Percentiles rank a stretch among this genome's conserved stretches.
phyloP scores from a whole-genome alignment of 805 yeast species.

The Lipomyces yamadae region DNA sequence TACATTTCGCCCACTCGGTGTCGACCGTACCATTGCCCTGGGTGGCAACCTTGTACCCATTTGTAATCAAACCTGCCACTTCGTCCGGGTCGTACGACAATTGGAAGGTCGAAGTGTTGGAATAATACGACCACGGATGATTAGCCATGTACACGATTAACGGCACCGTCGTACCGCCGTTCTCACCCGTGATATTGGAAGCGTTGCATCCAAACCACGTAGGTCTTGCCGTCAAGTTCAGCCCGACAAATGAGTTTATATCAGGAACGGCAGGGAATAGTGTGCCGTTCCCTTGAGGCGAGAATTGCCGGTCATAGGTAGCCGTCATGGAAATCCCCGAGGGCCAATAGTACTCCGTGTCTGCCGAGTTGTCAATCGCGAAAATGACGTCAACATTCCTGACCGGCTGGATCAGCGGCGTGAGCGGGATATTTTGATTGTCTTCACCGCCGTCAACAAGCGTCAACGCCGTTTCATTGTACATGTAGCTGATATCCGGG shows the following conservation, averaged over 20 bases:
- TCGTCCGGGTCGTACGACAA: slow-evolving; percentile 65
- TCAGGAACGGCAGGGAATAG: slow-evolving; percentile 85
- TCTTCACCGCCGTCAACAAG: slow-evolving; percentile 81
- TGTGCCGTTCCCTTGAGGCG: slow-evolving; percentile 58
- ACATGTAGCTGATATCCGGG: slow-evolving; percentile 46
- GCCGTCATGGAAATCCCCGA: slow-evolving; percentile 63
- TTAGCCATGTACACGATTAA: slow-evolving; percentile 79
- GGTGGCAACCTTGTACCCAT: slow-evolving; percentile 77
- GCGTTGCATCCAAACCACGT: slow-evolving; percentile 85
- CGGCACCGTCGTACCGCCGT: slow-evolving; percentile 60
- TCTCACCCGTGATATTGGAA: slow-evolving; percentile 59
- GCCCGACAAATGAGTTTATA: slow-evolving; percentile 58
- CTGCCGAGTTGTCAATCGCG: slow-evolving; percentile 69
- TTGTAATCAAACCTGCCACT: slow-evolving; percentile 63
- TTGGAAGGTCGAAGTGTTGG: slow-evolving; percentile 75
- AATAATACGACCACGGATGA: slow-evolving; percentile 62
- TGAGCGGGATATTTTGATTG: slow-evolving; percentile 64
- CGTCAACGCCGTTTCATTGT: slow-evolving; percentile 52
- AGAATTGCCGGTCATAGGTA: slow-evolving; percentile 65
- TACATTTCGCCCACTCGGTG: slow-evolving; percentile 70
- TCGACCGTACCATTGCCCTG: slow-evolving; percentile 73
- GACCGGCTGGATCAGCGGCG: slow-evolving; percentile 64
- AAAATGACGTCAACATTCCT: slow-evolving; percentile 67
- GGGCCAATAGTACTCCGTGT: slow-evolving; percentile 61
- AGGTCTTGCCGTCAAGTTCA: slow-evolving; percentile 69